phyloP scores from a whole-genome alignment of 257 asterid genomes.

The Solanum dulcamara region DNA sequence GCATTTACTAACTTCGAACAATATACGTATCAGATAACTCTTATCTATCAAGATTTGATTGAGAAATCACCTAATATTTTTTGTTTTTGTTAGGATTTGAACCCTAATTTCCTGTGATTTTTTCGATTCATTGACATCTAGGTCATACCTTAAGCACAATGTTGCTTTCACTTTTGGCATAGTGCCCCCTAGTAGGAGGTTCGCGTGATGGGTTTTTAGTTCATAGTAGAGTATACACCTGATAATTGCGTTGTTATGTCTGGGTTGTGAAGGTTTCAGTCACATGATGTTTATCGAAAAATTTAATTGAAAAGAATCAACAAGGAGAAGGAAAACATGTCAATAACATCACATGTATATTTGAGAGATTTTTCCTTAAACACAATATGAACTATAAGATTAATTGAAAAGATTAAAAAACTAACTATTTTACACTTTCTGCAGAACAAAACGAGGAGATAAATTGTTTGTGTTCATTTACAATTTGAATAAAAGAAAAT shows the following conservation, averaged over 20 bases:
- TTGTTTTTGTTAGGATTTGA: not conserved
- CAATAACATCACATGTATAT: not conserved
- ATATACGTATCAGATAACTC: not conserved
- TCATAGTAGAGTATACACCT: not conserved
- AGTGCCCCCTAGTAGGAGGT: not conserved
- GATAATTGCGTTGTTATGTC: not conserved
- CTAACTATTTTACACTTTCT: not conserved
- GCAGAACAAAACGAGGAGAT: not conserved
- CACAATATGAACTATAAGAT: not conserved
- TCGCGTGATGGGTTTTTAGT: not conserved
- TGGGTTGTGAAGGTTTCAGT: not conserved
- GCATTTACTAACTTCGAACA: not conserved
- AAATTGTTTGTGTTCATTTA: not conserved
- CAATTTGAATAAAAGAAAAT: not conserved
- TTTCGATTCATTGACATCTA: not conserved
- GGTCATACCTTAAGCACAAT: not conserved
- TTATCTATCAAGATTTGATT: not conserved
- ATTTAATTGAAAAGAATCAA: not conserved
- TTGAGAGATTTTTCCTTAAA: not conserved
- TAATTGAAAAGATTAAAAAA: not conserved
- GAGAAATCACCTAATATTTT: not conserved
- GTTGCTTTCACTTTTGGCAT: not conserved
- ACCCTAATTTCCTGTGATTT: not conserved
- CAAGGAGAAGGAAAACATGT: not conserved
- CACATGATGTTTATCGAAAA: not conserved